Evolutionary conservation across 2,329 filamentous ascomycete genomes (phyloP), one percentile per base, ranked within the genome.

Genomic region (Botrytis paeoniae): DNA sequence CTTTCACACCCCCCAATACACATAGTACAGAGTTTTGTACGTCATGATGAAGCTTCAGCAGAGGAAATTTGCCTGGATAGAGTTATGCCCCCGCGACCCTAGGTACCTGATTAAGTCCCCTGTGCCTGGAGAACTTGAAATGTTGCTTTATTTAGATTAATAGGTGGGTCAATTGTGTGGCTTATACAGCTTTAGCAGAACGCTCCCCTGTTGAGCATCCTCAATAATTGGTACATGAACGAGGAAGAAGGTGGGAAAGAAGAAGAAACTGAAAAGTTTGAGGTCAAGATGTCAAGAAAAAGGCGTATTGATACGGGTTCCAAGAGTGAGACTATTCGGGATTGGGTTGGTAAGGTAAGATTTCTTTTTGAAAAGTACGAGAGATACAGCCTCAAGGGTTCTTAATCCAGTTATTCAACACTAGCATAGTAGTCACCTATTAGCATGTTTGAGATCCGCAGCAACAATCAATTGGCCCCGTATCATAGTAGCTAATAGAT

Each of bases 61-160:
- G n/a, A 41, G 16, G 18, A n/a, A 41, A 29, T 57, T 29, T 39
- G 37, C 4, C 25, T 57, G 10, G 35, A 66, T 66, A 54, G 45
- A 51, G 64, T 51, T 66, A 20, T 45, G 61, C 5, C 64, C 64
- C 41, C 16, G 48, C 32, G 29, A 68, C 48, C 64, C 22, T 48
- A 10, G 39, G 25, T 35, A 65, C 29, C 29, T 48, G 37, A 35
- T 32, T 43, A 45, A 20, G 37, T 29, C 41, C 57, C 57, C 57
- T 60, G 69, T 70, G 41, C 69, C 69, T 45, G 69, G 57, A 70
- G 43, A 61, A 54, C 18, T 63, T 29, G 29, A 48, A 54, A 54
- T 64, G 69, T 57, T 64, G 35, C 69, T 65, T 71, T 71, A 71
- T 71, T 64, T 71, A 71, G 69, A 71, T 71, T 64, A 35, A 57